Percentiles rank a stretch among this genome's conserved stretches.
These are phyloP conservation scores for Saccharum officinarum DNA, from an alignment of 176 grass and related monocot genomes.

Conservation along the genomic window DNA sequence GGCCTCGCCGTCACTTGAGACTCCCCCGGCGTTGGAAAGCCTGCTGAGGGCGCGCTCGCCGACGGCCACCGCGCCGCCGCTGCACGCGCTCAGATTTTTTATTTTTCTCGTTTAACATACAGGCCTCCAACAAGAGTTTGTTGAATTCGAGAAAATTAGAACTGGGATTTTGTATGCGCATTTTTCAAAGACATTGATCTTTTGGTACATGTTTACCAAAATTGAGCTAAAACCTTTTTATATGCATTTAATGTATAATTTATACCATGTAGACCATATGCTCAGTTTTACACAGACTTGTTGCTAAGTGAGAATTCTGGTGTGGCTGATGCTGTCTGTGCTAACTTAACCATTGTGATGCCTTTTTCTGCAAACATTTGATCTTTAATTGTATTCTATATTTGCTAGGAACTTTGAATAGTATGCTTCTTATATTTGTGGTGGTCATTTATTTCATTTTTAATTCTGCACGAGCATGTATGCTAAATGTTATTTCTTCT, in stretches of 20 bases:
- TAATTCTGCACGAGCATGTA: not conserved
- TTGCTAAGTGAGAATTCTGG: conserved; percentile 1
- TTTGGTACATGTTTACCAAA: not conserved
- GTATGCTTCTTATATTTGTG: not conserved
- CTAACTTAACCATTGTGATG: too few species aligned
- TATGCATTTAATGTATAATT: not conserved
- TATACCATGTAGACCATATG: not conserved
- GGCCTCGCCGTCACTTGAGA: too few species aligned
- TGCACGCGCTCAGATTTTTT: too few species aligned
- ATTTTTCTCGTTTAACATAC: too few species aligned
- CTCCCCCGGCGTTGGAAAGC: too few species aligned
- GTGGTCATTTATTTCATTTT: not conserved
- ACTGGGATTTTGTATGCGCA: not conserved
- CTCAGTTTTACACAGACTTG: not conserved
- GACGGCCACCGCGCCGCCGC: too few species aligned
- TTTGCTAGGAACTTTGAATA: not conserved
- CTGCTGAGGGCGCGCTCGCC: too few species aligned
- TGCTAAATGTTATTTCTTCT: not conserved
- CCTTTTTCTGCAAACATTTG: not conserved
- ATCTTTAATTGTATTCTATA: not conserved
- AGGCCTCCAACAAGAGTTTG: not conserved
- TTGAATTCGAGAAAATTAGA: not conserved
- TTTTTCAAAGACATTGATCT: not conserved
- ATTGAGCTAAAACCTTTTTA: not conserved
- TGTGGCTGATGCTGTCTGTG: not conserved